Conservation (phyloP, 2,329 filamentous ascomycete species). For the Sclerotinia nivalis region DNA sequence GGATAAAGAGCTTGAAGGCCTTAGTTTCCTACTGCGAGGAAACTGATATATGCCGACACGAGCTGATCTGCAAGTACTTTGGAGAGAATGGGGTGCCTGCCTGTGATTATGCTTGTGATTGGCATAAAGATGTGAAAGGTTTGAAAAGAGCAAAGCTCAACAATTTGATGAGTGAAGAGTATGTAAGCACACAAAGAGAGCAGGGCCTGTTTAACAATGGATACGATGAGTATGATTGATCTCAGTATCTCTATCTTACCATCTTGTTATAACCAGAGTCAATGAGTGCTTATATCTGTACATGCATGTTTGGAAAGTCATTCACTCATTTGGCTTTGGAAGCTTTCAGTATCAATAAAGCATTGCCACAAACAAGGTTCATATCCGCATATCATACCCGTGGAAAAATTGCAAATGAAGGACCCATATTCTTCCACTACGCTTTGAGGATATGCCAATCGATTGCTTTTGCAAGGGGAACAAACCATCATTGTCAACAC, state of each 20-base stretch:
- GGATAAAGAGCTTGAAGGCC: slow-evolving; percentile 63
- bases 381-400: background rate
- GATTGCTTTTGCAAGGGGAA: background rate
- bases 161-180: slow-evolving; percentile 61
- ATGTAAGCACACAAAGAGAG: slow-evolving; percentile 62
- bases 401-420: background rate
- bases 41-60: slow-evolving; percentile 71
- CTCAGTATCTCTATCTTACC: background rate
- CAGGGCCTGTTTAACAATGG: slow-evolving; percentile 57
- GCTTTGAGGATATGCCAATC: background rate
- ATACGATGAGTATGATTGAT: slow-evolving; percentile 51
- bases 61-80: slow-evolving; percentile 74
- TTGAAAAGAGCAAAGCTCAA: slow-evolving; percentile 58
- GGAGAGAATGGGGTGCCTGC: slow-evolving; percentile 60
- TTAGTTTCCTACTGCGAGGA: slow-evolving; percentile 82
- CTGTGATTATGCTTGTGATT: slow-evolving; percentile 77
- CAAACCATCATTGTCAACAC: background rate
- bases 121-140: slow-evolving; percentile 66
- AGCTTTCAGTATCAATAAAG: background rate
- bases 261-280: background rate
- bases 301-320: background rate
- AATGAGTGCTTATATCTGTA: background rate
- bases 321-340: background rate
- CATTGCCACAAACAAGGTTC: background rate
- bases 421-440: background rate